A percentile compares a stretch with the other conserved stretches of the same genome.
phyloP scores from a whole-genome alignment of 495 filamentous ascomycete species.

The Daldinia childiae region DNA sequence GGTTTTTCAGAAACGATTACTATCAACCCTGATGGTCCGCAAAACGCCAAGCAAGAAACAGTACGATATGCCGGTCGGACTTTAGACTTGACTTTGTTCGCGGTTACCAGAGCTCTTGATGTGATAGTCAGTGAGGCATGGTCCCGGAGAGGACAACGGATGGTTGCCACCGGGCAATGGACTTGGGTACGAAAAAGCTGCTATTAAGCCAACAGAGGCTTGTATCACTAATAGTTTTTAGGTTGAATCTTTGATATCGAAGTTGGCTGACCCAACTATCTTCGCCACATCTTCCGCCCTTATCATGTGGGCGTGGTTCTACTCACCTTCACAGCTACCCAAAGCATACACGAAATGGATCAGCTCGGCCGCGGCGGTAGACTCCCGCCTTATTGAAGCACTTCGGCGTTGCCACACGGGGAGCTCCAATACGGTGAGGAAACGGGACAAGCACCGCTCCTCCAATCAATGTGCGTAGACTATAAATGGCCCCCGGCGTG shows the following conservation, averaged over 20 bases:
- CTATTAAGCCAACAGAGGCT: not conserved
- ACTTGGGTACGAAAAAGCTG: slow-evolving; percentile 49
- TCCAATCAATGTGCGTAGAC: slow-evolving; percentile 80
- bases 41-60: slow-evolving; percentile 42
- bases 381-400: slow-evolving; percentile 77
- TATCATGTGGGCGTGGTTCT: slow-evolving; percentile 94
- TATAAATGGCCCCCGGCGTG: slow-evolving; percentile 72
- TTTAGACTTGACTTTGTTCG: slow-evolving; percentile 86
- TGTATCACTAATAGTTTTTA: slow-evolving; percentile 31
- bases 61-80: slow-evolving; percentile 74
- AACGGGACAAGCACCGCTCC: slow-evolving; percentile 74
- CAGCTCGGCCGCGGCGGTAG: slow-evolving; percentile 78
- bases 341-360: slow-evolving; percentile 89
- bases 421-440: slow-evolving; percentile 79
- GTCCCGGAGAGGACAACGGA: slow-evolving; percentile 57
- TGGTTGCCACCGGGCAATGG: slow-evolving; percentile 56
- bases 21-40: slow-evolving; percentile 32
- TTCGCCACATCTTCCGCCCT: slow-evolving; percentile 81
- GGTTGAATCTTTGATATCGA: slow-evolving; percentile 61
- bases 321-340: slow-evolving; percentile 73
- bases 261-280: slow-evolving; percentile 70
- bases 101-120: slow-evolving; percentile 78
- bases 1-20: slow-evolving; percentile 50
- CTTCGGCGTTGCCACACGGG: slow-evolving; percentile 72
- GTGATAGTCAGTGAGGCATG: slow-evolving; percentile 73